Evolutionary conservation across 192 early-diverging fungal genomes (phyloP), one percentile per base, ranked within the genome.

Genomic region (Rhizoclosmatium sp.): DNA sequence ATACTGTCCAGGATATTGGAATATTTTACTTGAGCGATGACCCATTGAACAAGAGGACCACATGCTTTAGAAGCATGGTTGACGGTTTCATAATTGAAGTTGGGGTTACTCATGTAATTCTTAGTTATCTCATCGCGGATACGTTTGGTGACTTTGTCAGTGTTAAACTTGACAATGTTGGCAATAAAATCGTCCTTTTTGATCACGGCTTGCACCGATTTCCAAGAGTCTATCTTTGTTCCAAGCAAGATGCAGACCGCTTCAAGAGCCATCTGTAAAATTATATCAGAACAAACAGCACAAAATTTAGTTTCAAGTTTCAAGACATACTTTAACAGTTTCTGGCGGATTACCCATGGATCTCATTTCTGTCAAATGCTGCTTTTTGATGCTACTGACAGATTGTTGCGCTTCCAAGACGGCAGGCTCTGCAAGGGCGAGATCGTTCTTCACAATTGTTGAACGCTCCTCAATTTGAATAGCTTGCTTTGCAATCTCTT

Each of bases 21-120:
- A 46, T 92, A 99, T 61, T 90, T 91, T 14, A 99, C 96, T 87
- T 99, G 99, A 42, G 99, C 99, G 73, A 93, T 91, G 0, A 95
- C 99, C 99, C 99, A 99, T 84, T 97, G 92, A 39, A 96, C 95
- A 46, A 99, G 85, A 40, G 99, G 99, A 5, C 99, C 99, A 85
- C 99, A 99, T 2, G 99, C 99, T 82, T 95, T 97, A 81, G 92
- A 93, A 19, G 99, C 99, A 69, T 94, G 93, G 83, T 96, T 98
- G n/a, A 99, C 96, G 2, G 85, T 84, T 78, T 99, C 99, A 82
- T 95, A 99, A 82, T 95, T 96, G 80, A 91, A 99, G 75, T 88
- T 90, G 56, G 97, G 93, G 60, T 97, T 92, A 75, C 80, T 88
- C 48, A 99, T 80, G 83, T 92, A 99, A 31, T 89, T 88, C 39